A percentile compares a stretch with the other conserved stretches of the same genome.
Conservation (phyloP, 345 rosid genomes). For the Acer campestre region DNA sequence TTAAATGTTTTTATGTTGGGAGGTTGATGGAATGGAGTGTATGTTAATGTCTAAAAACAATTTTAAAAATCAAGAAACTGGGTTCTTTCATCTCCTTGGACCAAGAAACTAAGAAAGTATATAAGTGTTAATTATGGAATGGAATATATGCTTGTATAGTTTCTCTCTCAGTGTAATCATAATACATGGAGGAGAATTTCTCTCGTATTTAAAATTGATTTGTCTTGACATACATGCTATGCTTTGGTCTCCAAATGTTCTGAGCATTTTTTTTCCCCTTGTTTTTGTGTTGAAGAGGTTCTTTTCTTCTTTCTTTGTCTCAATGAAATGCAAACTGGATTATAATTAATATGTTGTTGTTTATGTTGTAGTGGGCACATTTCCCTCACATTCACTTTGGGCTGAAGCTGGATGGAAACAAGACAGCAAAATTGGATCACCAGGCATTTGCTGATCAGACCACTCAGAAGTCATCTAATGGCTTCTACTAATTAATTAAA, state of each 20-base stretch:
- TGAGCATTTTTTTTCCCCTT: too few species aligned
- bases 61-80: too few species aligned
- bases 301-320: too few species aligned
- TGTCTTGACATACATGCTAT: neutral
- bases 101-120: too few species aligned
- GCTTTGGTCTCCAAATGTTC: neutral
- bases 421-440: conserved; percentile 59
- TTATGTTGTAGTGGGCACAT: conserved; percentile 81
- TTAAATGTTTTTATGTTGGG: neutral
- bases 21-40: neutral
- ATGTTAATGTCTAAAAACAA: too few species aligned
- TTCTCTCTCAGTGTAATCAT: too few species aligned
- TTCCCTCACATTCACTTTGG: conserved; percentile 96
- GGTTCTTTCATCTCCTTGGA: too few species aligned
- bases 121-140: too few species aligned
- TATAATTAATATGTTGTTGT: neutral
- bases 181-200: too few species aligned
- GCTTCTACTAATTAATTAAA: conserved; percentile 43
- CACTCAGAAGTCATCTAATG: conserved; percentile 58
- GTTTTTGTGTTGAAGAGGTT: neutral
- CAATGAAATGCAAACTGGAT: too few species aligned
- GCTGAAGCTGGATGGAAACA: conserved; percentile 77
- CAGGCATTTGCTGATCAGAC: conserved; percentile 50
- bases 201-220: neutral
- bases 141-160: too few species aligned